Base-by-base conservation (phyloP, 2,329 filamentous ascomycete genomes). In the Fusarium avenaceum region DNA sequence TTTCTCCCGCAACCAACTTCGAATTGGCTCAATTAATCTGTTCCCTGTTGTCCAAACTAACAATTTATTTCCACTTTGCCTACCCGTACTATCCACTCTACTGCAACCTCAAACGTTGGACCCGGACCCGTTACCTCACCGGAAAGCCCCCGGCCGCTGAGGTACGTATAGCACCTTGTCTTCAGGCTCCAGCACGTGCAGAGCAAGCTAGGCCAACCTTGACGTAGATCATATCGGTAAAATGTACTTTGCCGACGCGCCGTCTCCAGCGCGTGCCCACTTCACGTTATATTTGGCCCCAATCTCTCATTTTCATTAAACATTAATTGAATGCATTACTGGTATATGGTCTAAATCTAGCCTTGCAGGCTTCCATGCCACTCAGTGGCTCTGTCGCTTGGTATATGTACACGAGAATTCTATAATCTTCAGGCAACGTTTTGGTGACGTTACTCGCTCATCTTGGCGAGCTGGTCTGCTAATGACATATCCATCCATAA, bases 291-390 rank as follows among this genome's bases (percentile, higher is more conserved):
- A 24, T 5, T 49, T 22, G 43, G 28, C 4, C 28, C 28, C 28
- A 30, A 30, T 35, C 8, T 28, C 15, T 13, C 33, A 38, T 28
- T 4, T 30, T 22, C n/a, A 51, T 59, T 38, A 38, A 54, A 47
- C 51, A 51, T 46, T 45, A 39, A 57, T 57, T 63, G 43, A 19
- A 7, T 48, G 19, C 26, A 19, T 30, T 56, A 38, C 17, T 30
- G n/a, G 8, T 39, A 30, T 19, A 33, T 49, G 48, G 30, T 19
- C 42, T 38, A 35, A 47, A 19, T 19, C 30, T 30, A 22, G 24
- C 35, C 17, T n/a, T 10, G 35, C 17, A 5, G 13, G 14, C 19
- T 33, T 46, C 26, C 26, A 20, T 19, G 24, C 52, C 47, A 33
- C 17, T 30, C 14, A 48, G 17, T 38, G 9, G 20, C 13, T 38